A percentile compares a stretch with the other conserved stretches of the same genome.
Conservation (phyloP, 306 rosid genomes). For the Datisca glomerata region DNA sequence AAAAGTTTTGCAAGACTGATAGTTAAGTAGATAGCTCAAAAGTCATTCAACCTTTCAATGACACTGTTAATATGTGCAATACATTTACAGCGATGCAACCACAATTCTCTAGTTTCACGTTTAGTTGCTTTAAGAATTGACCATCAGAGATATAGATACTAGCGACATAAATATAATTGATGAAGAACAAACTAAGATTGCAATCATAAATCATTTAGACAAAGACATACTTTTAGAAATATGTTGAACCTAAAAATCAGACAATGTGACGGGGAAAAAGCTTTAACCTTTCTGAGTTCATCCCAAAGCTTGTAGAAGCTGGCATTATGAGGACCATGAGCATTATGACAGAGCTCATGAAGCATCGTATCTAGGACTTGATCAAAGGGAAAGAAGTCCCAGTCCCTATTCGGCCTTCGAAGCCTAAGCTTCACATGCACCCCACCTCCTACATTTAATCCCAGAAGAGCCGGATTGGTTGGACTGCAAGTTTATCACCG, state of each 20-base stretch:
- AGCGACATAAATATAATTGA: background rate
- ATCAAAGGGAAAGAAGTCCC: constrained; percentile 53
- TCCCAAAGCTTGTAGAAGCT: constrained; percentile 94
- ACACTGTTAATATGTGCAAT: too few relatives aligned
- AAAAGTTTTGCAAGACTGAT: too few relatives aligned
- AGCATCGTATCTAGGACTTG: constrained; percentile 90
- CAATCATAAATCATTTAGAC: background rate
- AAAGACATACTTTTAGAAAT: background rate
- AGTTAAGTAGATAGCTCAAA: too few relatives aligned
- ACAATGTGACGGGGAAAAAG: constrained; percentile 3
- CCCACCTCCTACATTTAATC: constrained; percentile 75
- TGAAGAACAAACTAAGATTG: background rate
- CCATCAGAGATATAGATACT: too few relatives aligned
- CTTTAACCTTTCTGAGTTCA: constrained; percentile 68
- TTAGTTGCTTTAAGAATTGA: too few relatives aligned
- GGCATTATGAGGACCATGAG: constrained; percentile 68
- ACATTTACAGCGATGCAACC: too few relatives aligned
- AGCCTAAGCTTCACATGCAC: constrained; percentile 71
- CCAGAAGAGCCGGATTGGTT: constrained; percentile 44
- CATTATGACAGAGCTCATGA: constrained; percentile 93
- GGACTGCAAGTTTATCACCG: constrained; percentile 47
- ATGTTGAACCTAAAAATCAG: background rate
- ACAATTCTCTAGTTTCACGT: too few relatives aligned
- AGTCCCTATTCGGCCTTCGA: constrained; percentile 60
- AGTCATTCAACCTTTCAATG: too few relatives aligned